Evolutionary conservation across 106 monocot genomes (phyloP).

Genomic region (Phalaenopsis aphrodite): DNA sequence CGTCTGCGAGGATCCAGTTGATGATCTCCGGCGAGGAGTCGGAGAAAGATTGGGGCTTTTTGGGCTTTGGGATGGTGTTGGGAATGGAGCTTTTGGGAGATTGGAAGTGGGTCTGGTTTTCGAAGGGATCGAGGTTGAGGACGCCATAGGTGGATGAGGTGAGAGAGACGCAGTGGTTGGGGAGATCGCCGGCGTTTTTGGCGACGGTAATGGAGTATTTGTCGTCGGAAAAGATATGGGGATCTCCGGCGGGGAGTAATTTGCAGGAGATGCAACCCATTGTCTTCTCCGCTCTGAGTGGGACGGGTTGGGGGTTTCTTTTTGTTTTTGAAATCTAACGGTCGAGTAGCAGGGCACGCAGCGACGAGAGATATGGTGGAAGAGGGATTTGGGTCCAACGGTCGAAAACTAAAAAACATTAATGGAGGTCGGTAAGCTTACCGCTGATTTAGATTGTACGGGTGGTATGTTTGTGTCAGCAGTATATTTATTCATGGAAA

Average conservation of each 20-base stretch:
- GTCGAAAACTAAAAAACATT: constrained; percentile 3
- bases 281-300: background rate
- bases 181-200: background rate
- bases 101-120: background rate
- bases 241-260: constrained; percentile 18
- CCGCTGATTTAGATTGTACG: too few species aligned
- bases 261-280: constrained; percentile 84
- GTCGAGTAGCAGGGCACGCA: background rate
- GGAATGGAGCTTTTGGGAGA: background rate
- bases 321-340: constrained; percentile 25
- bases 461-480: too few species aligned
- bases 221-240: background rate
- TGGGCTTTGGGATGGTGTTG: background rate
- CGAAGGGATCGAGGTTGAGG: constrained; percentile 42
- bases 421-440: background rate
- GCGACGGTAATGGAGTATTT: background rate
- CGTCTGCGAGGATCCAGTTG: constrained; percentile 52
- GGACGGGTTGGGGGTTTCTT: background rate
- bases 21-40: constrained; percentile 45
- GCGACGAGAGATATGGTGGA: background rate
- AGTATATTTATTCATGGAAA: too few species aligned
- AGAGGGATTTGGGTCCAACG: constrained; percentile 11
- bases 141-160: constrained; percentile 83
- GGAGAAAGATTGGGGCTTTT: constrained; percentile 5
- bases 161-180: constrained; percentile 69